These are phyloP conservation scores for Nannochloropsis salina DNA, from an alignment of 108 stramenopile genomes.

Conservation along the genomic window DNA sequence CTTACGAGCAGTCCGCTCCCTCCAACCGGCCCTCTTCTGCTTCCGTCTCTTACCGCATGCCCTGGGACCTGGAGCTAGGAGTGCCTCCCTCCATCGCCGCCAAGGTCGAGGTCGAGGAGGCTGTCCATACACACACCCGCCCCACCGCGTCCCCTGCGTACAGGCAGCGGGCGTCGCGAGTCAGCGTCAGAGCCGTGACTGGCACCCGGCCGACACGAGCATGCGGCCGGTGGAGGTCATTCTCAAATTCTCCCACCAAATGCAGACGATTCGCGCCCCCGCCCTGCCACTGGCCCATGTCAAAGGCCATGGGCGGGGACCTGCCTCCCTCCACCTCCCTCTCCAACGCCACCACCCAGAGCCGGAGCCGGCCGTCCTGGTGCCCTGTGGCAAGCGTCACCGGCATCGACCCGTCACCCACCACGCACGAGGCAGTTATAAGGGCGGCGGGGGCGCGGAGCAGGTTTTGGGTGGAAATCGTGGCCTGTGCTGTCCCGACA, in stretches of 20 bases:
- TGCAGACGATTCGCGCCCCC: too few relatives aligned
- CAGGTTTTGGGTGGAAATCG: background rate
- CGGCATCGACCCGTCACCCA: background rate
- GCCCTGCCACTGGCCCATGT: too few relatives aligned
- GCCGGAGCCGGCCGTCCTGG: background rate
- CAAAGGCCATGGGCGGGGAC: too few relatives aligned
- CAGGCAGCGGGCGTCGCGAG: background rate
- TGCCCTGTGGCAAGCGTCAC: background rate
- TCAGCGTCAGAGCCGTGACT: background rate
- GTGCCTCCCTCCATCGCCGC: too few relatives aligned
- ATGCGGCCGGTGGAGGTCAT: too few relatives aligned
- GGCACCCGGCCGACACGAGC: background rate
- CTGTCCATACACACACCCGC: background rate
- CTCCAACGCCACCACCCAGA: background rate
- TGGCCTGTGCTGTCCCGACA: background rate
- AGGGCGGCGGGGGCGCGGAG: background rate
- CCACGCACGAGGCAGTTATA: background rate
- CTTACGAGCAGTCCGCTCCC: too few relatives aligned
- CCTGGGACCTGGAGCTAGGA: too few relatives aligned
- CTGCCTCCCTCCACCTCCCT: background rate
- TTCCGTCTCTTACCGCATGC: too few relatives aligned
- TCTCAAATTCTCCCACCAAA: too few relatives aligned
- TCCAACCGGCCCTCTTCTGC: too few relatives aligned
- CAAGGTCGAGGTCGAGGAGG: background rate
- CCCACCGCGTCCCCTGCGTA: background rate